Evolutionary conservation across 2,329 filamentous ascomycete species (phyloP).

Genomic region (Arthroderma sp.): DNA sequence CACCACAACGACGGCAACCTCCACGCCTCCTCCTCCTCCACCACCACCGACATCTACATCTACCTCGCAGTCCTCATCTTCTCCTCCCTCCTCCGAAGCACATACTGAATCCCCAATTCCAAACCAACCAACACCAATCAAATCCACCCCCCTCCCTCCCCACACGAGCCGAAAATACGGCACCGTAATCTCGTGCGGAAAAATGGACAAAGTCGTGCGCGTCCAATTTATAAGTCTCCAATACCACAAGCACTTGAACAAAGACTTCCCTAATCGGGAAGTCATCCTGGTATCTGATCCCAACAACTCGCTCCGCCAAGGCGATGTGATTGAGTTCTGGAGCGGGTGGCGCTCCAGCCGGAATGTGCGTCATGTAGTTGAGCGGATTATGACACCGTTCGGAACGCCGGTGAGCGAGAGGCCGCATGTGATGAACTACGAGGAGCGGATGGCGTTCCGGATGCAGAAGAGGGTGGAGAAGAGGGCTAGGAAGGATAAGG

Average conservation of each 20-base stretch:
- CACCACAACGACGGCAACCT: neutral
- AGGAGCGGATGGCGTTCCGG: constrained; percentile 22
- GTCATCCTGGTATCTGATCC: constrained; percentile 27
- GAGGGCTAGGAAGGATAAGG: constrained; percentile 20
- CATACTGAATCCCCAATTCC: neutral
- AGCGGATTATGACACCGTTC: constrained; percentile 31
- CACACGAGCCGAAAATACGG: constrained; percentile 19
- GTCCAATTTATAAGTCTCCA: constrained; percentile 22
- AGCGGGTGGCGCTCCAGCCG: constrained; percentile 27
- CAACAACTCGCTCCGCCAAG: constrained; percentile 28
- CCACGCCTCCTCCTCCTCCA: neutral
- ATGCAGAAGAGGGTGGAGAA: constrained; percentile 22
- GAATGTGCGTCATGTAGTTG: constrained; percentile 28
- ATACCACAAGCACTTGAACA: constrained; percentile 26
- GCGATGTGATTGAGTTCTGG: constrained; percentile 33
- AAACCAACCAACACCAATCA: neutral
- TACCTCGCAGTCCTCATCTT: too few species aligned
- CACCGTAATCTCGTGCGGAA: constrained; percentile 29
- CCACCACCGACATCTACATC: neutral
- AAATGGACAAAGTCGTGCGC: constrained; percentile 29
- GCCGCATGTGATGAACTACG: constrained; percentile 23
- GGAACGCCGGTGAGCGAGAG: constrained; percentile 23
- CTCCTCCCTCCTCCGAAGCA: neutral
- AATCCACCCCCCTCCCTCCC: constrained; percentile 5
- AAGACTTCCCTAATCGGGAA: constrained; percentile 24